These are phyloP conservation scores for Raphanus sativus DNA, from an alignment of 345 rosid genomes.

Conservation along the genomic window DNA sequence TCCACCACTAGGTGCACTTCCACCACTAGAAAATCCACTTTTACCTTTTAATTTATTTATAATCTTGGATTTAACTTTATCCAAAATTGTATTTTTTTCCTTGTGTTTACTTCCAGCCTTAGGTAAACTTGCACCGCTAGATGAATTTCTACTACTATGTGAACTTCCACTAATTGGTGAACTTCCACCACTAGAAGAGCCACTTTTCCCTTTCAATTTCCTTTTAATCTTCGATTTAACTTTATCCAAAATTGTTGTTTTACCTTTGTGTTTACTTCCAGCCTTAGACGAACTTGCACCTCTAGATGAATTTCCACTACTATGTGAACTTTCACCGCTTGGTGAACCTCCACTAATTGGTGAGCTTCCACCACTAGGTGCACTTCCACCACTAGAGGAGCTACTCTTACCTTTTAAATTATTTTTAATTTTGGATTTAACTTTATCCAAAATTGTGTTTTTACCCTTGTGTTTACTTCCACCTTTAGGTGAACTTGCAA, in stretches of 20 bases:
- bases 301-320: neutral
- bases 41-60: too few species aligned
- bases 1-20: neutral
- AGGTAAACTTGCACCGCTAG: neutral
- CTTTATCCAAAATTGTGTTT: too few species aligned
- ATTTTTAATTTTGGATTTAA: too few species aligned
- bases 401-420: too few species aligned
- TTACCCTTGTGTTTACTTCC: too few species aligned
- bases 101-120: neutral
- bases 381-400: too few species aligned
- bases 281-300: neutral
- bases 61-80: neutral
- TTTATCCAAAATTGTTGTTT: neutral
- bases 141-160: neutral
- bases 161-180: neutral
- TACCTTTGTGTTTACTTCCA: neutral
- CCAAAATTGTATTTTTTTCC: neutral
- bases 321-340: neutral
- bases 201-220: neutral
- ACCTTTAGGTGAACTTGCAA: neutral
- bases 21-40: neutral
- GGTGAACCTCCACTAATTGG: too few species aligned
- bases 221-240: neutral
- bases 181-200: neutral
- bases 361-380: too few species aligned